These are phyloP conservation scores for Suhomyces bolitotheri DNA, from an alignment of 1,139 yeast species.

Conservation along the genomic window DNA sequence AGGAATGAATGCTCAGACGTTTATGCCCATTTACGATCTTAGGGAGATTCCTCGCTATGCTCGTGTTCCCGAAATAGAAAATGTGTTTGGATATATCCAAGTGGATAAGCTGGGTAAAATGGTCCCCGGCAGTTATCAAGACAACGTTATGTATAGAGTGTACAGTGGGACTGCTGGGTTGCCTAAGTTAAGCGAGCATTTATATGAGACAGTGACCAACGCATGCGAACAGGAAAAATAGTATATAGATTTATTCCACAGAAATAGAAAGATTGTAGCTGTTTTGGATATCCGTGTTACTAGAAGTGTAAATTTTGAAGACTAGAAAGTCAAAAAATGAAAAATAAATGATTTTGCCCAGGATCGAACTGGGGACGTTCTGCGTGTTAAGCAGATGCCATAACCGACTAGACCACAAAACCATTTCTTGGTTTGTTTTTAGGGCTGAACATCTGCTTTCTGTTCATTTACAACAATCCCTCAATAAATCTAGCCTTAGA, in stretches of 20 bases:
- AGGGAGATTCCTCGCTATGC: slow-evolving; percentile 68
- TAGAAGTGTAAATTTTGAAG: not conserved
- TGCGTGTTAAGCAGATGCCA: slow-evolving; percentile 99
- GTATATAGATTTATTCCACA: not conserved
- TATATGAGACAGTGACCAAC: slow-evolving; percentile 44
- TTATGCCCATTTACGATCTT: slow-evolving; percentile 73
- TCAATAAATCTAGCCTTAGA: no score
- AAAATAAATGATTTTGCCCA: slow-evolving; percentile 80
- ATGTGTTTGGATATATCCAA: slow-evolving; percentile 68
- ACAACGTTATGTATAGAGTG: slow-evolving; percentile 59
- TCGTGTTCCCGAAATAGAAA: slow-evolving; percentile 71
- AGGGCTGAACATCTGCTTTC: no score
- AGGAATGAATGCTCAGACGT: slow-evolving; percentile 53
- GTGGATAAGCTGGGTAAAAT: slow-evolving; percentile 59
- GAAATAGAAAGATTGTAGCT: not conserved
- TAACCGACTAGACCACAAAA: slow-evolving; percentile 94
- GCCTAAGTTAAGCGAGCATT: slow-evolving; percentile 54
- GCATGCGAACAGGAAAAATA: slow-evolving; percentile 14
- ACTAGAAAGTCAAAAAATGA: not conserved
- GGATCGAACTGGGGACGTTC: slow-evolving; percentile 99
- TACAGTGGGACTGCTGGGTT: slow-evolving; percentile 58
- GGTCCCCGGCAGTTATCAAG: slow-evolving; percentile 55
- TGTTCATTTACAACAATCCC: no score
- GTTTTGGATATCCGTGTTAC: no score
- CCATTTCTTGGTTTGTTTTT: slow-evolving; percentile 29